These are phyloP conservation scores for Ceratocystiopsis brevicomis DNA, from an alignment of 2,329 filamentous ascomycete species.

Conservation along the genomic window DNA sequence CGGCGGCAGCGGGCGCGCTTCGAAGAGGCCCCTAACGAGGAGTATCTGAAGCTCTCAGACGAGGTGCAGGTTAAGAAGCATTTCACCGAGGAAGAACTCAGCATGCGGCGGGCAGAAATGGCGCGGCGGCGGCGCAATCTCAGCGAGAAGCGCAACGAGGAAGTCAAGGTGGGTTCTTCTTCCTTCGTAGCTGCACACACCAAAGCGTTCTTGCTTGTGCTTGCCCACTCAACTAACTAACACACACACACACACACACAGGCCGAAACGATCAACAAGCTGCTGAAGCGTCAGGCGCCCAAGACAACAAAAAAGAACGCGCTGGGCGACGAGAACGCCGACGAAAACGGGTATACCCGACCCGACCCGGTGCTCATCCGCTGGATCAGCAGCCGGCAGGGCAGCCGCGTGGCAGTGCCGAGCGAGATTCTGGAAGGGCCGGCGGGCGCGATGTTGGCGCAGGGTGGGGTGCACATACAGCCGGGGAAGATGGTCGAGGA, in stretches of 20 bases:
- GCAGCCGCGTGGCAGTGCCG: conserved; percentile 44
- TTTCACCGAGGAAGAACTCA: conserved; percentile 42
- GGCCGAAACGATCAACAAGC: conserved; percentile 85
- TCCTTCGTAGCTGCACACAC: no score
- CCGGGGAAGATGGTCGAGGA: conserved; percentile 35
- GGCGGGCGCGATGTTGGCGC: conserved; percentile 36
- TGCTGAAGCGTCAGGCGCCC: conserved; percentile 69
- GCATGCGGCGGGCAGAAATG: conserved; percentile 44
- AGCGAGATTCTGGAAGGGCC: conserved; percentile 48
- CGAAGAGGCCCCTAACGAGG: conserved; percentile 27
- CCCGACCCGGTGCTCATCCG: conserved; percentile 41
- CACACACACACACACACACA: conserved; percentile 16
- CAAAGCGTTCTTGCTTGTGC: no score
- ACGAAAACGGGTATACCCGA: conserved; percentile 17
- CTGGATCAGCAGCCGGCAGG: conserved; percentile 50
- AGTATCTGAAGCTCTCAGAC: conserved; percentile 41
- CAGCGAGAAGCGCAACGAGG: conserved; percentile 45
- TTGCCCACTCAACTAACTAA: not conserved
- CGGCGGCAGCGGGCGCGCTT: conserved; percentile 40
- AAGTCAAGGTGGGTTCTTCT: conserved; percentile 32
- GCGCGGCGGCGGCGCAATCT: conserved; percentile 40
- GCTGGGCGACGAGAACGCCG: conserved; percentile 28
- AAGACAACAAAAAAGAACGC: conserved; percentile 42
- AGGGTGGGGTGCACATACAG: conserved; percentile 12
- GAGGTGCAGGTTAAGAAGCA: conserved; percentile 45